A percentile compares a stretch with the other conserved stretches of the same genome.
Evolutionary conservation across 805 yeast species (phyloP).

Genomic region (Candida namnaoensis): DNA sequence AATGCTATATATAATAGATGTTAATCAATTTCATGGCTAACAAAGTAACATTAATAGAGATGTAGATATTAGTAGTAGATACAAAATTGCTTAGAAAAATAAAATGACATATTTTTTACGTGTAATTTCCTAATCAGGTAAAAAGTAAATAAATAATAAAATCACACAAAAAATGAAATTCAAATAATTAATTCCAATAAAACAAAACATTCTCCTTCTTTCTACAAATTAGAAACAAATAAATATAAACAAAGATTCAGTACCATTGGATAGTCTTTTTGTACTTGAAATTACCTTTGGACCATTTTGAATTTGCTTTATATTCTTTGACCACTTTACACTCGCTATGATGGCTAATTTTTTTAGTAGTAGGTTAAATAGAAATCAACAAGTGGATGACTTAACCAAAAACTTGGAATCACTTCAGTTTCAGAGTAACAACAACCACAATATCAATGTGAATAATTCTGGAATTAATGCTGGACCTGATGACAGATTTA

Average conservation of each 20-base stretch:
- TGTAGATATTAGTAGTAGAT: no score
- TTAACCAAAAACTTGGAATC: conserved; percentile 18
- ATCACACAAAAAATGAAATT: neutral
- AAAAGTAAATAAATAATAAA: conserved; percentile 11
- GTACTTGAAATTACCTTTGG: no score
- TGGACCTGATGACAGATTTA: conserved; percentile 12
- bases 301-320: neutral
- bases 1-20: no score
- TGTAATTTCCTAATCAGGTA: conserved; percentile 9
- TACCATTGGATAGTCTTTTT: no score
- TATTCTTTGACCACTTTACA: neutral
- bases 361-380: conserved; percentile 12
- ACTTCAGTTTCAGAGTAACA: conserved; percentile 13
- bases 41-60: no score
- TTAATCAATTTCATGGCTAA: no score
- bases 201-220: no score
- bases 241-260: no score
- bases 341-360: conserved; percentile 19
- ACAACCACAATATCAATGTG: conserved; percentile 1
- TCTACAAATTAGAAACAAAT: no score
- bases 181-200: no score
- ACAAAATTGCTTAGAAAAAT: no score
- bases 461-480: neutral
- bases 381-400: conserved; percentile 14
- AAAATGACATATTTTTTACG: neutral